These are phyloP conservation scores for Tolypocladium inflatum DNA, from an alignment of 2,329 filamentous ascomycete genomes.

Conservation along the genomic window DNA sequence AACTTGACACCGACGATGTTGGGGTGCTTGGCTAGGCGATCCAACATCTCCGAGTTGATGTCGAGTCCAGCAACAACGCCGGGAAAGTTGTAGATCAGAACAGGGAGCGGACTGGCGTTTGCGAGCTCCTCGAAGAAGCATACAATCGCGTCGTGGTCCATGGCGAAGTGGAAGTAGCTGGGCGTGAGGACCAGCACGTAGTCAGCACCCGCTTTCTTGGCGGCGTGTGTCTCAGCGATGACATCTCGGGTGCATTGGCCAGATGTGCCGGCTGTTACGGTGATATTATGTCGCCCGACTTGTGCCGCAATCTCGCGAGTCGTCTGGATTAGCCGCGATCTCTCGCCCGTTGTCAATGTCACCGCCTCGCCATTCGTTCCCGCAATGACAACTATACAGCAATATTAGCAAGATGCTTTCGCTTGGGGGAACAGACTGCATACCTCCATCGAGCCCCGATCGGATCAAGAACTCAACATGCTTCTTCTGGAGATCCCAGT, in stretches of 20 bases:
- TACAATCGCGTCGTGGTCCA: slow-evolving; percentile 28
- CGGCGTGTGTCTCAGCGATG: too few relatives aligned
- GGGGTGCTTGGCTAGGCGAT: slow-evolving; percentile 15
- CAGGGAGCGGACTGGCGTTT: slow-evolving; percentile 46
- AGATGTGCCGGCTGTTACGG: too few relatives aligned
- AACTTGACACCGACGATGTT: slow-evolving; percentile 65
- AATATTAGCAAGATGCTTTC: too few relatives aligned
- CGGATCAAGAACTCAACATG: slow-evolving; percentile 24
- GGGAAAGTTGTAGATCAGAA: slow-evolving; percentile 68
- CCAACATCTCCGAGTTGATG: slow-evolving; percentile 56
- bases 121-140: slow-evolving; percentile 32
- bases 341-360: too few relatives aligned
- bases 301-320: too few relatives aligned
- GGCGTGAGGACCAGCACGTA: slow-evolving; percentile 9
- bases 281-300: too few relatives aligned
- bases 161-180: slow-evolving; percentile 27
- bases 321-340: too few relatives aligned
- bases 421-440: too few relatives aligned
- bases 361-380: too few relatives aligned
- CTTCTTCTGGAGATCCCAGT: slow-evolving; percentile 43
- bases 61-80: slow-evolving; percentile 58
- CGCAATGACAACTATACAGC: too few relatives aligned
- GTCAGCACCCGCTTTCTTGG: slow-evolving; percentile 10
- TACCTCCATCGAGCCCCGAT: too few relatives aligned
- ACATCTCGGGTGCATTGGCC: too few relatives aligned